A percentile compares a stretch with the other conserved stretches of the same genome.
Evolutionary conservation across 1,139 yeast genomes (phyloP).

Genomic region (Hansenula lynferdii): DNA sequence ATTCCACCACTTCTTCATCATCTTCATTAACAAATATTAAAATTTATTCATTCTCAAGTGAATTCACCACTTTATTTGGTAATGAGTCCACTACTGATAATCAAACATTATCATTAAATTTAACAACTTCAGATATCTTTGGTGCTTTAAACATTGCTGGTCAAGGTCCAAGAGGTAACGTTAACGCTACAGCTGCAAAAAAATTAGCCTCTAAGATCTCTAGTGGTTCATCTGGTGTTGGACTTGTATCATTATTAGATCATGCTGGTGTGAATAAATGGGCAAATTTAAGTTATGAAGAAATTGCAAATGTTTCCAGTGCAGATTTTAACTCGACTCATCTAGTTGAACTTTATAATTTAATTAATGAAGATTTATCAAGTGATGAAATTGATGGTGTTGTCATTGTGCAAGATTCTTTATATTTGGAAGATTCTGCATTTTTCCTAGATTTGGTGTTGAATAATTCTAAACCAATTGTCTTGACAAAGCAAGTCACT

Average conservation of each 20-base stretch:
- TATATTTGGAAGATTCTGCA: slow-evolving; percentile 52
- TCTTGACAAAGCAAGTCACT: slow-evolving; percentile 54
- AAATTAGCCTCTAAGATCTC: too few species aligned
- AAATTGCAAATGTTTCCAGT: not conserved
- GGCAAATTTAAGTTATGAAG: not conserved
- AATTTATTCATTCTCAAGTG: slow-evolving; percentile 12
- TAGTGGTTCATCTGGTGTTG: too few species aligned
- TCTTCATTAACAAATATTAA: slow-evolving; percentile 5
- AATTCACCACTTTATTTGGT: slow-evolving; percentile 10
- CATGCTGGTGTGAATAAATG: not conserved
- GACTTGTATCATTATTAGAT: not conserved
- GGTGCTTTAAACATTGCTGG: not conserved
- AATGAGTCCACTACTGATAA: slow-evolving; percentile 2
- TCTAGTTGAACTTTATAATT: not conserved
- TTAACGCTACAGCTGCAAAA: slow-evolving; percentile 1
- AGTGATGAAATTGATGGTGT: slow-evolving; percentile 30
- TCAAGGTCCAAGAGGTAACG: not conserved
- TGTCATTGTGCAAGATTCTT: slow-evolving; percentile 52
- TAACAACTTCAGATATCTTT: slow-evolving; percentile 1
- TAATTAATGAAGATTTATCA: slow-evolving; percentile 6
- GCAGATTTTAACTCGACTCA: slow-evolving; percentile 3
- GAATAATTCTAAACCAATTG: slow-evolving; percentile 41
- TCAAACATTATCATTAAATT: not conserved
- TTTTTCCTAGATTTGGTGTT: slow-evolving; percentile 45
- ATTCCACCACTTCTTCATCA: slow-evolving; percentile 1